Conservation (phyloP, 1,139 yeast species). For the Nematodospora anomalae region DNA sequence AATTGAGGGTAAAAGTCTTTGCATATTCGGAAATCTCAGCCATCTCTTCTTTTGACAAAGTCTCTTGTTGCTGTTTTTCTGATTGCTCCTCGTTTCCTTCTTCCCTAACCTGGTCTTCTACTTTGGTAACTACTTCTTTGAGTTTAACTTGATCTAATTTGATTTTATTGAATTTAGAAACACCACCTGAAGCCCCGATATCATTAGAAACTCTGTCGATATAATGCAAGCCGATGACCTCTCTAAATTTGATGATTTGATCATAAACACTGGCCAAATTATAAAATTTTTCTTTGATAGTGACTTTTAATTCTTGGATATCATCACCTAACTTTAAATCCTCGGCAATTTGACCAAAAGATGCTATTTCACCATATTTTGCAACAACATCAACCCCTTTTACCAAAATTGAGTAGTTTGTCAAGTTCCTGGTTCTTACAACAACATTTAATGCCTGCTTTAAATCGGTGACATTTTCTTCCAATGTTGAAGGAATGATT, state of each 20-base stretch:
- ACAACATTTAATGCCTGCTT: slow-evolving; percentile 56
- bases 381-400: slow-evolving; percentile 37
- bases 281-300: slow-evolving; percentile 36
- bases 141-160: slow-evolving; percentile 26
- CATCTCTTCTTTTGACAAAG: slow-evolving; percentile 23
- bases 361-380: slow-evolving; percentile 32
- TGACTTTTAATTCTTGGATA: slow-evolving; percentile 21
- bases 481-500: slow-evolving; percentile 21
- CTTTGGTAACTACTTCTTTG: slow-evolving; percentile 8
- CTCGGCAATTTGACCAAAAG: slow-evolving; percentile 32
- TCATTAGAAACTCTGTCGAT: slow-evolving; percentile 32
- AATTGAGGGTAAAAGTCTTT: slow-evolving; percentile 13
- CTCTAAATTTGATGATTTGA: slow-evolving; percentile 45
- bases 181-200: slow-evolving; percentile 29
- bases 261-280: slow-evolving; percentile 40
- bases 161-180: slow-evolving; percentile 30
- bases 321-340: slow-evolving; percentile 23
- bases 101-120: slow-evolving; percentile 10
- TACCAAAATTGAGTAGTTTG: slow-evolving; percentile 54
- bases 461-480: slow-evolving; percentile 59
- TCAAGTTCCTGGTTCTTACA: slow-evolving; percentile 57
- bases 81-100: slow-evolving; percentile 10
- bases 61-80: slow-evolving; percentile 11
- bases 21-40: slow-evolving; percentile 19
- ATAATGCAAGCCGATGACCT: slow-evolving; percentile 45